These are phyloP conservation scores for Metschnikowia amazonensis DNA, from an alignment of 805 yeast species.

Conservation along the genomic window DNA sequence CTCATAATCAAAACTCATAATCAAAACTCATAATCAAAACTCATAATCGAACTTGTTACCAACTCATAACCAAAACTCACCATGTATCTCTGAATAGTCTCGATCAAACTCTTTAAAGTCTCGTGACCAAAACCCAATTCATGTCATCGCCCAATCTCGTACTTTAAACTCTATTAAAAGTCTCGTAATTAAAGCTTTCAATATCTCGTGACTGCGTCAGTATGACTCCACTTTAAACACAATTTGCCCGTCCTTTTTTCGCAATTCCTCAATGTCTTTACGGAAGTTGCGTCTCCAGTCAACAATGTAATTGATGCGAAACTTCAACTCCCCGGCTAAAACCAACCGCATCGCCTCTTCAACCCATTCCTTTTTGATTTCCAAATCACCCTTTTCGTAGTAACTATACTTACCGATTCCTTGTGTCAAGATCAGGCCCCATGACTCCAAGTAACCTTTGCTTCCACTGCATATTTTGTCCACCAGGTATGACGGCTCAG, in stretches of 20 bases:
- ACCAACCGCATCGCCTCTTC: constrained; percentile 30
- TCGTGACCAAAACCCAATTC: too few relatives aligned
- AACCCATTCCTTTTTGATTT: constrained; percentile 29
- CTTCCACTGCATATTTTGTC: constrained; percentile 24
- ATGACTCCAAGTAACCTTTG: constrained; percentile 26
- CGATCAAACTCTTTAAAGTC: too few relatives aligned
- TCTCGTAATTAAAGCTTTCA: too few relatives aligned
- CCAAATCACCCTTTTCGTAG: constrained; percentile 30
- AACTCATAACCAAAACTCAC: too few relatives aligned
- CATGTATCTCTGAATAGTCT: too few relatives aligned
- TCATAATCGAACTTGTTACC: too few relatives aligned
- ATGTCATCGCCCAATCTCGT: too few relatives aligned
- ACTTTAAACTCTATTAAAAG: too few relatives aligned
- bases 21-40: too few relatives aligned
- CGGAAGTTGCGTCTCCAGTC: constrained; percentile 41
- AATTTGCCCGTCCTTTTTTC: constrained; percentile 30
- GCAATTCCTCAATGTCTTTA: constrained; percentile 24
- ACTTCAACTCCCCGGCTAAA: constrained; percentile 25
- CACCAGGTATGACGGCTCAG: constrained; percentile 34
- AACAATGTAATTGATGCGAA: constrained; percentile 27
- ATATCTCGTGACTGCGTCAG: constrained; percentile 8
- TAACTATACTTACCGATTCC: constrained; percentile 32
- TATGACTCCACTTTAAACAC: constrained; percentile 38
- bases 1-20: too few relatives aligned
- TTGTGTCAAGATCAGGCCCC: constrained; percentile 35